Percentiles rank a stretch among this genome's conserved stretches.
phyloP scores from a whole-genome alignment of 441 rosid species.

The Gossypium gossypioides region DNA sequence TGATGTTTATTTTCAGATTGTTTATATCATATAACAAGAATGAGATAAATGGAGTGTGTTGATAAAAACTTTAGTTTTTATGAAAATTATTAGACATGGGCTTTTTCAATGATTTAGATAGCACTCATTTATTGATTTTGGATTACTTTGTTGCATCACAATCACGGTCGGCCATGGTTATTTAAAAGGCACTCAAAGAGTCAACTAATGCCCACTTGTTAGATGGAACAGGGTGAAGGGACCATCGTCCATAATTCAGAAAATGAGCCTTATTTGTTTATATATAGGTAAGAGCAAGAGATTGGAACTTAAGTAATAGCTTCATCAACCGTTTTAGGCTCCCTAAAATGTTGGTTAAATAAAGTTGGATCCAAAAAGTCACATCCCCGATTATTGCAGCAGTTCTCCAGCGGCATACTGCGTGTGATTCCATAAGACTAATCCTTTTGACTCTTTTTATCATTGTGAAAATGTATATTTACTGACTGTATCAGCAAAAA shows the following conservation, averaged over 20 bases:
- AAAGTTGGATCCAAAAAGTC: background rate
- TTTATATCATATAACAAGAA: background rate
- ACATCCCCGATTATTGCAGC: background rate
- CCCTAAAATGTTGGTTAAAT: background rate
- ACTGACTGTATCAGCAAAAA: background rate
- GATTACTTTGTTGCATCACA: background rate
- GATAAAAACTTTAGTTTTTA: no score
- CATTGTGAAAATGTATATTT: background rate
- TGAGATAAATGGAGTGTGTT: background rate
- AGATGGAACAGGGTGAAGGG: constrained; percentile 5
- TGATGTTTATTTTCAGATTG: background rate
- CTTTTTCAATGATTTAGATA: background rate
- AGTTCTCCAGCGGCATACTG: background rate
- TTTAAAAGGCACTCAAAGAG: background rate
- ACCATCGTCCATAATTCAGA: background rate
- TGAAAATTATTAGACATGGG: background rate
- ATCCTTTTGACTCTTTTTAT: background rate
- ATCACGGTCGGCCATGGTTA: background rate
- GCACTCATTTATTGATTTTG: background rate
- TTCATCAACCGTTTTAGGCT: background rate
- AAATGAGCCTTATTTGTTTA: background rate
- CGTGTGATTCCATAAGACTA: background rate
- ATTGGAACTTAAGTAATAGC: background rate
- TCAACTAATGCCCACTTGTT: background rate
- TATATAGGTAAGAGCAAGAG: background rate